These are phyloP conservation scores for Cryphonectria japonica DNA, from an alignment of 2,329 filamentous ascomycete genomes.

Conservation along the genomic window DNA sequence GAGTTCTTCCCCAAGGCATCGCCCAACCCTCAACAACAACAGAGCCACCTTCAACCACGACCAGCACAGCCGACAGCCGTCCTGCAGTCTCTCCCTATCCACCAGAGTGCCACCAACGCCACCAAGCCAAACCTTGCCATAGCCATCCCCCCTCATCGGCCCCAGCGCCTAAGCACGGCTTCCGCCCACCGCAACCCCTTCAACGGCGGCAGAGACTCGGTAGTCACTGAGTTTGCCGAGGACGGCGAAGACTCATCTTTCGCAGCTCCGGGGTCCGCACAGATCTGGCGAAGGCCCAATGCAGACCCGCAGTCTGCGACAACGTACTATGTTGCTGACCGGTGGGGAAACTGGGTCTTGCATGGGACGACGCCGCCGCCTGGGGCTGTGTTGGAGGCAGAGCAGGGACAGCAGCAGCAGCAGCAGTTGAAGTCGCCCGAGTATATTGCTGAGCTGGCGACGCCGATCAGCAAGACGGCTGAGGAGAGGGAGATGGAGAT, in stretches of 20 bases:
- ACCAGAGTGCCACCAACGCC: neutral
- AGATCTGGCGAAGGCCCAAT: slow-evolving; percentile 56
- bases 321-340: slow-evolving; percentile 56
- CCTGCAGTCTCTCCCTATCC: slow-evolving; percentile 28
- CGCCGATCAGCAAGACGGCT: slow-evolving; percentile 26
- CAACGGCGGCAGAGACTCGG: slow-evolving; percentile 44
- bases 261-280: slow-evolving; percentile 37
- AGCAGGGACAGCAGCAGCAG: neutral
- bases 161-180: slow-evolving; percentile 16
- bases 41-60: slow-evolving; percentile 3
- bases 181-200: slow-evolving; percentile 23
- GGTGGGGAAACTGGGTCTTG: slow-evolving; percentile 58
- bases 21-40: slow-evolving; percentile 9
- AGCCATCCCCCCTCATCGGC: slow-evolving; percentile 38
- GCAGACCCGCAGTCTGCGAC: slow-evolving; percentile 50
- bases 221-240: slow-evolving; percentile 58
- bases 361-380: slow-evolving; percentile 37
- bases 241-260: slow-evolving; percentile 44
- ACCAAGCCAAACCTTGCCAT: slow-evolving; percentile 49
- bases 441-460: slow-evolving; percentile 36
- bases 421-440: slow-evolving; percentile 31
- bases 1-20: slow-evolving; percentile 19
- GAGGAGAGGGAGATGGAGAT: slow-evolving; percentile 23
- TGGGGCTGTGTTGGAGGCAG: neutral
- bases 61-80: slow-evolving; percentile 28